These are phyloP conservation scores for Monosporascus sp. DNA, from an alignment of 2,329 filamentous ascomycete species.

Conservation along the genomic window DNA sequence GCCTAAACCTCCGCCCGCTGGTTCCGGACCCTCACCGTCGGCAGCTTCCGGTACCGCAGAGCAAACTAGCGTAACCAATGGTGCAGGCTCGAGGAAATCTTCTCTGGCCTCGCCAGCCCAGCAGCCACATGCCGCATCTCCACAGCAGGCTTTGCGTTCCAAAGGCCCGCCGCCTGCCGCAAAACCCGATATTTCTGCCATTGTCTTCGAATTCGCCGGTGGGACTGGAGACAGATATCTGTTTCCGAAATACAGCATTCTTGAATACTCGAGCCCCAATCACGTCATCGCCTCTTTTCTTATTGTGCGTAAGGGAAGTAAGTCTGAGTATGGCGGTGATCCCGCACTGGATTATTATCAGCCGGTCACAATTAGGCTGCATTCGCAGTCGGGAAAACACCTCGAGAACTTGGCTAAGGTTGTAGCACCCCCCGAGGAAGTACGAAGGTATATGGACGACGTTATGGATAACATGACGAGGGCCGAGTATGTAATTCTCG, in stretches of 20 bases:
- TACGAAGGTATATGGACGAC: constrained; percentile 63
- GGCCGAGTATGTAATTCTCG: constrained; percentile 61
- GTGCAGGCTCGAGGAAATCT: constrained; percentile 24
- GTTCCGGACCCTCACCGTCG: constrained; percentile 14
- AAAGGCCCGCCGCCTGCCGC: constrained; percentile 50
- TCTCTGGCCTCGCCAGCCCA: constrained; percentile 14
- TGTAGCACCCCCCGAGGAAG: constrained; percentile 59
- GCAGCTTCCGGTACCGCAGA: constrained; percentile 28
- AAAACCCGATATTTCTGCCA: constrained; percentile 59
- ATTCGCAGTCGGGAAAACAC: constrained; percentile 47
- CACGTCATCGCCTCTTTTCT: constrained; percentile 71
- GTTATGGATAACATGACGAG: constrained; percentile 65
- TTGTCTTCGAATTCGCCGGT: constrained; percentile 63
- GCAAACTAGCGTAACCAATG: constrained; percentile 23
- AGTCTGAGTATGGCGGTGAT: constrained; percentile 60
- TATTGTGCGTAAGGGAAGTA: constrained; percentile 66
- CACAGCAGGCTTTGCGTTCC: constrained; percentile 53
- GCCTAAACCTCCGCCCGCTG: constrained; percentile 14
- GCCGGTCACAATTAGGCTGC: constrained; percentile 61
- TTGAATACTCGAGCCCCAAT: constrained; percentile 59
- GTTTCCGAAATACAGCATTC: constrained; percentile 72
- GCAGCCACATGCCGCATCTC: constrained; percentile 13
- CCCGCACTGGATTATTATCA: constrained; percentile 68
- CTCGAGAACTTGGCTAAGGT: constrained; percentile 57
- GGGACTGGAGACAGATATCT: constrained; percentile 70